Percentiles rank a stretch among this genome's conserved stretches.
Conservation (phyloP, 108 stramenopile genomes). For the Tribonema minus region DNA sequence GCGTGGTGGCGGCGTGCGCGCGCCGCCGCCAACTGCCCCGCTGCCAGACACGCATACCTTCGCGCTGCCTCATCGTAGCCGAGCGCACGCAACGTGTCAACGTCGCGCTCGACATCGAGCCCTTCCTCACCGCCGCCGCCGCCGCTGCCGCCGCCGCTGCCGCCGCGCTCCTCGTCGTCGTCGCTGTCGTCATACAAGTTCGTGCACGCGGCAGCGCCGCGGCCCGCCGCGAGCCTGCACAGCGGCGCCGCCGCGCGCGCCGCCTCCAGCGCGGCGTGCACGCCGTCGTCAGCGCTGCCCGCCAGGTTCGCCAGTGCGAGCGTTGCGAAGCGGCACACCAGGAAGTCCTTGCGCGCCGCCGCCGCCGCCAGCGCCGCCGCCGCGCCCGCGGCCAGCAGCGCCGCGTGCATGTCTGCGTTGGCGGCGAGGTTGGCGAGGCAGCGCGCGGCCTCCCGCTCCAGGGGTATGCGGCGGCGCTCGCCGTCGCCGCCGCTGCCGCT, state of each 20-base stretch:
- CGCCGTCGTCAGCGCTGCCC: constrained; percentile 38
- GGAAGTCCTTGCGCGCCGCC: constrained; percentile 45
- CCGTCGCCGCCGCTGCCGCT: neutral
- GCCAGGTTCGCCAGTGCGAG: constrained; percentile 62
- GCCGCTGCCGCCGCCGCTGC: neutral
- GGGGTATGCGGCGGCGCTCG: neutral
- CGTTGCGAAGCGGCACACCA: constrained; percentile 58
- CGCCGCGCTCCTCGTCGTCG: neutral
- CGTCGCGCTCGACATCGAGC: constrained; percentile 19
- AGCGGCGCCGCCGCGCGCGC: constrained; percentile 23
- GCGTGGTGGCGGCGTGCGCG: constrained; percentile 44
- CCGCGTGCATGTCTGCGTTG: constrained; percentile 56
- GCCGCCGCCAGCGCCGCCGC: constrained; percentile 46
- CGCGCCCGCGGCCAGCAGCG: constrained; percentile 46
- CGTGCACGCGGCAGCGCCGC: no score
- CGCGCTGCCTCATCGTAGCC: constrained; percentile 54
- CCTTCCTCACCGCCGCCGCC: neutral
- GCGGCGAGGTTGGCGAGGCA: constrained; percentile 62
- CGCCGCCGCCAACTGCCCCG: constrained; percentile 61
- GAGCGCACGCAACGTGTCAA: constrained; percentile 3
- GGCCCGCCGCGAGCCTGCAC: constrained; percentile 50
- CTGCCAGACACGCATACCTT: constrained; percentile 68
- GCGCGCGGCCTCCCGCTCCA: constrained; percentile 55
- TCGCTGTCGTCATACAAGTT: neutral
- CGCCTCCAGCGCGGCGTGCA: constrained; percentile 40